A percentile compares a stretch with the other conserved stretches of the same genome.
Conservation (phyloP, 73 alveolate genomes). For the Loxodes magnus region DNA sequence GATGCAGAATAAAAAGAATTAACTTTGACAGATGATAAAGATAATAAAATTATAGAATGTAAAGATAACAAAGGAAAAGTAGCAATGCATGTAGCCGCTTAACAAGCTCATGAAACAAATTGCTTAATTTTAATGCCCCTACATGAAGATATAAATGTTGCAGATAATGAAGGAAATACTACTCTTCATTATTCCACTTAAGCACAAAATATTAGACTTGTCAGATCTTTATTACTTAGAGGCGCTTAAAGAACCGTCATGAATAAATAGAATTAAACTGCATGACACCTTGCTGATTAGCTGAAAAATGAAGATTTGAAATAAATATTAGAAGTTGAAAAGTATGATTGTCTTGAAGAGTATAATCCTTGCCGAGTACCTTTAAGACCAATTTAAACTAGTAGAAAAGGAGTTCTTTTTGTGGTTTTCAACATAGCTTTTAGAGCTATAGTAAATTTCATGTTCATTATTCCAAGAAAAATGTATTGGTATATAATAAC, state of each 20-base stretch:
- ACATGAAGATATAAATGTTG: conserved; percentile 1
- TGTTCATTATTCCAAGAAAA: neutral
- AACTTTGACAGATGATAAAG: too few relatives aligned
- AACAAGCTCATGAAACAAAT: too few relatives aligned
- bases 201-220: conserved; percentile 24
- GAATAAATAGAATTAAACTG: conserved; percentile 25
- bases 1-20: too few relatives aligned
- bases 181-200: conserved; percentile 6
- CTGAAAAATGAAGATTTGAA: conserved; percentile 26
- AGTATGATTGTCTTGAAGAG: conserved; percentile 11
- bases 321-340: conserved; percentile 8
- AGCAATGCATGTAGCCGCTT: too few relatives aligned
- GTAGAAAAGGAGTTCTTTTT: conserved; percentile 14
- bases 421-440: neutral
- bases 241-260: conserved; percentile 49
- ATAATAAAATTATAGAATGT: too few relatives aligned
- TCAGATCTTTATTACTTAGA: conserved; percentile 37
- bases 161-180: conserved; percentile 14
- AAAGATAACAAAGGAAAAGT: too few relatives aligned
- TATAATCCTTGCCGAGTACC: conserved; percentile 16
- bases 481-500: neutral
- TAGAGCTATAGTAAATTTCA: conserved; percentile 3
- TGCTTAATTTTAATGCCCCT: too few relatives aligned
- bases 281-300: conserved; percentile 37
- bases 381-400: conserved; percentile 3